Conservation (phyloP, 2,329 filamentous ascomycete genomes). For the Aspergillus oerlinghausenensis region DNA sequence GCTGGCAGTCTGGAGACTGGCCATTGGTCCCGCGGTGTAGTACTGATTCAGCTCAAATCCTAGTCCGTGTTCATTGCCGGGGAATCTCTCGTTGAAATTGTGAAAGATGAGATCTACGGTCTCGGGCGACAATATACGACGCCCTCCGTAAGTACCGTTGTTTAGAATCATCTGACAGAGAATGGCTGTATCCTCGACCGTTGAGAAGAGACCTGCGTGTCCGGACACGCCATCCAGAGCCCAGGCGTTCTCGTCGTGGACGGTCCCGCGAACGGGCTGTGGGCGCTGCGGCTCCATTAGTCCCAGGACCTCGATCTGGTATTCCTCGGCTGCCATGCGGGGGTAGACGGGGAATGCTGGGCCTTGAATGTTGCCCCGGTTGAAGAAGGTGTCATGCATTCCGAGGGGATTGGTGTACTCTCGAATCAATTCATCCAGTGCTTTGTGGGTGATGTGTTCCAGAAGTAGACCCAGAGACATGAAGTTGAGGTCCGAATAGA, state of each 20-base stretch:
- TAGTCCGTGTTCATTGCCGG: constrained; percentile 22
- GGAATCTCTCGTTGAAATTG: constrained; percentile 28
- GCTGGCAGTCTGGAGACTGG: constrained; percentile 18
- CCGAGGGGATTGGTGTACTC: constrained; percentile 22
- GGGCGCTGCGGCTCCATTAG: constrained; percentile 29
- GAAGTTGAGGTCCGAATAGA: constrained; percentile 35
- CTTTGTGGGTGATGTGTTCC: constrained; percentile 22
- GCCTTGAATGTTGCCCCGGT: constrained; percentile 29
- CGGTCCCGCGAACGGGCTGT: constrained; percentile 36
- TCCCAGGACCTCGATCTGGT: constrained; percentile 27
- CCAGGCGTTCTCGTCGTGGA: constrained; percentile 37
- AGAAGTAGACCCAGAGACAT: constrained; percentile 30
- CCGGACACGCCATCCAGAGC: constrained; percentile 31
- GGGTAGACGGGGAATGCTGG: constrained; percentile 16
- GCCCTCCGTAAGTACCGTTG: constrained; percentile 32
- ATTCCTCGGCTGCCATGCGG: constrained; percentile 29
- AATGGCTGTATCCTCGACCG: constrained; percentile 25
- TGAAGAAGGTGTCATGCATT: constrained; percentile 32
- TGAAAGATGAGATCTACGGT: constrained; percentile 31
- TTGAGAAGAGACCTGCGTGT: constrained; percentile 35
- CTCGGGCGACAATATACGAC: constrained; percentile 22
- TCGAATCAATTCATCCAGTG: constrained; percentile 23
- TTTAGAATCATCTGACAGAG: constrained; percentile 37
- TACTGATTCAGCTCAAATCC: constrained; percentile 33
- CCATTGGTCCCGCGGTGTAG: constrained; percentile 29